Evolutionary conservation across 1,284 basidiomycete species (phyloP).

Genomic region (Sanghuangporus weigelae): DNA sequence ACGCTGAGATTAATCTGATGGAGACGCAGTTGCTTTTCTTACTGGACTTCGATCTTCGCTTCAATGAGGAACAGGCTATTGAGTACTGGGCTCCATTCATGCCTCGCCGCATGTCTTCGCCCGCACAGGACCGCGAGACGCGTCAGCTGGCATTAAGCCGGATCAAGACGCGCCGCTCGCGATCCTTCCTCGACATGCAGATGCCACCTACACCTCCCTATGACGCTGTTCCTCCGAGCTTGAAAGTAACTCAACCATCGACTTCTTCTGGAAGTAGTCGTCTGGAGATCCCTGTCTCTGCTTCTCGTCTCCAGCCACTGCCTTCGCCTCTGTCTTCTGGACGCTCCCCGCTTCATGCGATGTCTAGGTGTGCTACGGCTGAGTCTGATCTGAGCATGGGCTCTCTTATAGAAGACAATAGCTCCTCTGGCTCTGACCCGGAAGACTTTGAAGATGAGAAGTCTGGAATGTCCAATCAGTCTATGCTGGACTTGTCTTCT

Average conservation of each 20-base stretch:
- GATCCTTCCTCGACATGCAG: constrained; percentile 40
- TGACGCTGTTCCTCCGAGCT: constrained; percentile 25
- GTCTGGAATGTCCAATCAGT: constrained; percentile 24
- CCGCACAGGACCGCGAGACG: constrained; percentile 32
- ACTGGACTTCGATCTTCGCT: constrained; percentile 85
- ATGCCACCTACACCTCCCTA: constrained; percentile 37
- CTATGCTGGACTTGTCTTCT: neutral
- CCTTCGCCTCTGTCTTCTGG: constrained; percentile 19
- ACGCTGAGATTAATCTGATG: constrained; percentile 89
- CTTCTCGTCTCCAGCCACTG: constrained; percentile 24
- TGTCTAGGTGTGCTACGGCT: constrained; percentile 11
- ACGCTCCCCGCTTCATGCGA: constrained; percentile 1
- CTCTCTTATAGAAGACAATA: constrained; percentile 58
- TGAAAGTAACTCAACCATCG: constrained; percentile 28
- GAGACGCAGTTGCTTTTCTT: constrained; percentile 90
- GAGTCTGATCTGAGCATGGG: constrained; percentile 56
- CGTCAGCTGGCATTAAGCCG: constrained; percentile 53
- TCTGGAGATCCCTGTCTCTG: constrained; percentile 39
- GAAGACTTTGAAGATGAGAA: constrained; percentile 43
- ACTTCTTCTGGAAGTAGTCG: constrained; percentile 20
- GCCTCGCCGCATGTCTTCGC: constrained; percentile 27
- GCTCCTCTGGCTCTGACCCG: constrained; percentile 47
- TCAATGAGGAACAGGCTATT: constrained; percentile 75
- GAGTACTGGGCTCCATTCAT: constrained; percentile 61
- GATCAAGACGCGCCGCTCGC: constrained; percentile 52